These are phyloP conservation scores for Naumovozyma castellii DNA, from an alignment of 805 yeast species.

Conservation along the genomic window DNA sequence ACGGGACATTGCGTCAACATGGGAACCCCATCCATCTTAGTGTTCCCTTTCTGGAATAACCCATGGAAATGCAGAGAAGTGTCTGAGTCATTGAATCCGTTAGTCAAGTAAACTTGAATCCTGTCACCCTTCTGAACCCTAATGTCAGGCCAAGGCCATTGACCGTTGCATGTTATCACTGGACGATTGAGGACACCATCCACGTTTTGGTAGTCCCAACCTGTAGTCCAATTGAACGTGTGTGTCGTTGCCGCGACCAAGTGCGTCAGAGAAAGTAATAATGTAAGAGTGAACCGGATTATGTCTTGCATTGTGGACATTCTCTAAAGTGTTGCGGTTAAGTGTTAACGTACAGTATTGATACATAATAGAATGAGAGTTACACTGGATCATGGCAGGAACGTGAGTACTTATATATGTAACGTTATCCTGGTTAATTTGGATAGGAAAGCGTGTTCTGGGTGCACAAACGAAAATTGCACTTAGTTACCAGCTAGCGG, in stretches of 20 bases:
- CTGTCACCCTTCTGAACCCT: slow-evolving; percentile 73
- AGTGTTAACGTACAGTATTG: too few species aligned
- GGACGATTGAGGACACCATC: slow-evolving; percentile 35
- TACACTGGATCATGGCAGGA: too few species aligned
- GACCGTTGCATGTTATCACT: slow-evolving; percentile 38
- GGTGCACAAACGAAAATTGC: not conserved
- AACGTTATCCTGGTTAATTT: too few species aligned
- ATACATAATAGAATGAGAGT: too few species aligned
- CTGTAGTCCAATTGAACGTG: slow-evolving; percentile 53
- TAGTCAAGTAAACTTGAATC: slow-evolving; percentile 60
- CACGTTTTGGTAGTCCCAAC: slow-evolving; percentile 41
- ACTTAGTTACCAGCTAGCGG: too few species aligned
- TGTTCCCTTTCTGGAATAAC: slow-evolving; percentile 60
- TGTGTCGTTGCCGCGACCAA: slow-evolving; percentile 36
- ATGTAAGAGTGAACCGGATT: not conserved
- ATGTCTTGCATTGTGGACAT: not conserved
- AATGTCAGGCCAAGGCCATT: slow-evolving; percentile 81
- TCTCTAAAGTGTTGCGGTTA: too few species aligned
- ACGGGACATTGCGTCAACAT: slow-evolving; percentile 86
- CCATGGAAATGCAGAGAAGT: slow-evolving; percentile 87
- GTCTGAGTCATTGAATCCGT: slow-evolving; percentile 60
- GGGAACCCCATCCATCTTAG: slow-evolving; percentile 86
- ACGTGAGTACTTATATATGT: too few species aligned
- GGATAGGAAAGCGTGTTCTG: not conserved
- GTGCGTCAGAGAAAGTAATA: not conserved